Evolutionary conservation across 768 basidiomycete genomes (phyloP).

Genomic region (Pholiota molesta): DNA sequence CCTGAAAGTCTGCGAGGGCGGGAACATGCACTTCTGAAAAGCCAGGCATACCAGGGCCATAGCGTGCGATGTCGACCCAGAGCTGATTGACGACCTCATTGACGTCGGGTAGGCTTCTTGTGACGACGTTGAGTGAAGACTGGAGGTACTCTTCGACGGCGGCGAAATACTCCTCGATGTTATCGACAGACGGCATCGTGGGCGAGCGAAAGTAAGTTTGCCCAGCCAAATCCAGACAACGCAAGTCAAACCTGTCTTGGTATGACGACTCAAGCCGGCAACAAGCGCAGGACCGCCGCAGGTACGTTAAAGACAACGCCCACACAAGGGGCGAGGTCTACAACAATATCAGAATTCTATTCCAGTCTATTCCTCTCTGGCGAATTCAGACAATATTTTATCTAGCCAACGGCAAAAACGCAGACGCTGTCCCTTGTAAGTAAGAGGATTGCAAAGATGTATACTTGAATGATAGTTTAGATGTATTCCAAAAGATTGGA

Average conservation of each 20-base stretch:
- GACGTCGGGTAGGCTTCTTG: slow-evolving; percentile 63
- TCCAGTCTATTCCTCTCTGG: too few relatives aligned
- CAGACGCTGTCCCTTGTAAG: too few relatives aligned
- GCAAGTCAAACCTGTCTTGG: neutral
- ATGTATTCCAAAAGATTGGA: too few relatives aligned
- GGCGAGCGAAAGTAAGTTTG: neutral
- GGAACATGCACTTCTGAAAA: slow-evolving; percentile 59
- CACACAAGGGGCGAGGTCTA: too few relatives aligned
- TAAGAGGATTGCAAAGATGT: too few relatives aligned
- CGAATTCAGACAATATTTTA: too few relatives aligned
- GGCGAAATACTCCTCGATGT: slow-evolving; percentile 72
- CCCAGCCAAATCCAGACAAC: neutral
- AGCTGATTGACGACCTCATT: slow-evolving; percentile 68
- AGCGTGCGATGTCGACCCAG: slow-evolving; percentile 81
- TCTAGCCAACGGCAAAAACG: too few relatives aligned
- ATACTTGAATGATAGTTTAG: too few relatives aligned
- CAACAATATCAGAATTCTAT: too few relatives aligned
- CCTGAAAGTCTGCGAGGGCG: slow-evolving; percentile 70
- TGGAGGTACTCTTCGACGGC: slow-evolving; percentile 66
- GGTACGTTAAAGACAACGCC: too few relatives aligned
- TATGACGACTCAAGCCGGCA: neutral
- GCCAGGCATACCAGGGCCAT: slow-evolving; percentile 68
- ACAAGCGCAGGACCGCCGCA: too few relatives aligned
- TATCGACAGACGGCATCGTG: slow-evolving; percentile 52
- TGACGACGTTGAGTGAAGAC: slow-evolving; percentile 55